phyloP scores from a whole-genome alignment of 1,139 yeast species.

The Blastobotrys serpentis region DNA sequence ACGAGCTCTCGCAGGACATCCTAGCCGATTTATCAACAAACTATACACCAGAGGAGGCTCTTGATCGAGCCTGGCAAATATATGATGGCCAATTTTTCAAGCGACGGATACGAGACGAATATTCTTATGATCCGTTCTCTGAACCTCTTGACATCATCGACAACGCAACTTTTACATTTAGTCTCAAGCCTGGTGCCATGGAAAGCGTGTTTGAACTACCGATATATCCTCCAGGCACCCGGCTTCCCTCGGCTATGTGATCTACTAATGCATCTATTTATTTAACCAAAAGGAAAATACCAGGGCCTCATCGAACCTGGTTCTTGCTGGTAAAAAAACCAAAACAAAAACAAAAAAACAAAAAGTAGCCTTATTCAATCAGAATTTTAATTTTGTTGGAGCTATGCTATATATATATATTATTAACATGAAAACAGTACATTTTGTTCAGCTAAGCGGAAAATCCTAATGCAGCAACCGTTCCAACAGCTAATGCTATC shows the following conservation, averaged over 20 bases:
- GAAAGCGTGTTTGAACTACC: constrained; percentile 7
- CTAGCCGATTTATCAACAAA: background rate
- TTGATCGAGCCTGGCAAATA: constrained; percentile 2
- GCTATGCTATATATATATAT: too few species aligned
- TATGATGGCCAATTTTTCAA: constrained; percentile 1
- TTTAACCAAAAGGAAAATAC: background rate
- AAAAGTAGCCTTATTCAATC: too few species aligned
- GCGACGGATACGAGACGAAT: constrained; percentile 1
- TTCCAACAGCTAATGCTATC: constrained; percentile 9
- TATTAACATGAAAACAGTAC: too few species aligned
- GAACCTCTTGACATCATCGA: background rate
- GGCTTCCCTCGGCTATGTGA: background rate
- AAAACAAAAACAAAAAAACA: too few species aligned
- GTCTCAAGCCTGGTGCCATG: background rate
- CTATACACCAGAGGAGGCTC: constrained; percentile 3
- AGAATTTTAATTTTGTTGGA: too few species aligned
- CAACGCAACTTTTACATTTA: constrained; percentile 1
- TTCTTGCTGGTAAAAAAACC: too few species aligned
- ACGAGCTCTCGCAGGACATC: constrained; percentile 3
- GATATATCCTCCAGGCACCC: constrained; percentile 1
- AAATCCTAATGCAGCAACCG: constrained; percentile 8
- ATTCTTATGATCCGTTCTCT: constrained; percentile 6
- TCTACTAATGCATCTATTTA: background rate
- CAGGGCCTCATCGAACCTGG: too few species aligned
- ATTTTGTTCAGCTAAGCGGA: too few species aligned